A percentile compares a stretch with the other conserved stretches of the same genome.
Conservation (phyloP, 371 early-diverging fungal genomes). For the Nematocida major region DNA sequence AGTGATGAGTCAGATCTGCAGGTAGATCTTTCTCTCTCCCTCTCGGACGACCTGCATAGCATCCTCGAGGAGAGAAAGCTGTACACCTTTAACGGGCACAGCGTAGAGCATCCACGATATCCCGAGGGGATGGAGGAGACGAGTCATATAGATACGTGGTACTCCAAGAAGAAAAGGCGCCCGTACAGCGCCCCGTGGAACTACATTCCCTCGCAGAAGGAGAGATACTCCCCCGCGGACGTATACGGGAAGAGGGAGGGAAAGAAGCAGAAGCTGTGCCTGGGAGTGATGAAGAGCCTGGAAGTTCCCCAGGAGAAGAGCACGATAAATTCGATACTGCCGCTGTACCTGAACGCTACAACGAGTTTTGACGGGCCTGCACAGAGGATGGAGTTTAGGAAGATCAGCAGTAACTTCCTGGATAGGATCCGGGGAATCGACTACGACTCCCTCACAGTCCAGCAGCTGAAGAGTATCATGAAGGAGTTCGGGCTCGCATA, state of each 20-base stretch:
- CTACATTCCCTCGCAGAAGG: slow-evolving; percentile 35
- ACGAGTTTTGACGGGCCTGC: slow-evolving; percentile 32
- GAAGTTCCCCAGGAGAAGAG: slow-evolving; percentile 32
- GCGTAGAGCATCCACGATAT: background rate
- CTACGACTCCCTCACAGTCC: slow-evolving; percentile 60
- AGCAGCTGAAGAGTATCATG: slow-evolving; percentile 63
- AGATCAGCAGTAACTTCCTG: slow-evolving; percentile 52
- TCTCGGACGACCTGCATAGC: slow-evolving; percentile 28
- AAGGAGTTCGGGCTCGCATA: slow-evolving; percentile 64
- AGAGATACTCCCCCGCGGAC: slow-evolving; percentile 45
- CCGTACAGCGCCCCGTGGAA: slow-evolving; percentile 56
- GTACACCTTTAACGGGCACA: slow-evolving; percentile 5
- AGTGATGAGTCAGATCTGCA: slow-evolving; percentile 9
- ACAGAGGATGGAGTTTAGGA: slow-evolving; percentile 51
- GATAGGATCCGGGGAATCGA: slow-evolving; percentile 47
- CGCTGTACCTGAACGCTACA: slow-evolving; percentile 58
- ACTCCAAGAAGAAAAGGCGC: slow-evolving; percentile 60
- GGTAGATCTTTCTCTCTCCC: background rate
- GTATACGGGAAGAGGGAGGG: slow-evolving; percentile 40
- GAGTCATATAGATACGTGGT: slow-evolving; percentile 52
- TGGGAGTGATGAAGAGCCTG: slow-evolving; percentile 47
- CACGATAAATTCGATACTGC: slow-evolving; percentile 56
- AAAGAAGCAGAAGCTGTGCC: slow-evolving; percentile 52
- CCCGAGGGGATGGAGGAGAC: background rate
- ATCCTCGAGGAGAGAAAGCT: slow-evolving; percentile 33